Base-by-base conservation (phyloP, 1,284 basidiomycete genomes). In the Ustilago lituana region DNA sequence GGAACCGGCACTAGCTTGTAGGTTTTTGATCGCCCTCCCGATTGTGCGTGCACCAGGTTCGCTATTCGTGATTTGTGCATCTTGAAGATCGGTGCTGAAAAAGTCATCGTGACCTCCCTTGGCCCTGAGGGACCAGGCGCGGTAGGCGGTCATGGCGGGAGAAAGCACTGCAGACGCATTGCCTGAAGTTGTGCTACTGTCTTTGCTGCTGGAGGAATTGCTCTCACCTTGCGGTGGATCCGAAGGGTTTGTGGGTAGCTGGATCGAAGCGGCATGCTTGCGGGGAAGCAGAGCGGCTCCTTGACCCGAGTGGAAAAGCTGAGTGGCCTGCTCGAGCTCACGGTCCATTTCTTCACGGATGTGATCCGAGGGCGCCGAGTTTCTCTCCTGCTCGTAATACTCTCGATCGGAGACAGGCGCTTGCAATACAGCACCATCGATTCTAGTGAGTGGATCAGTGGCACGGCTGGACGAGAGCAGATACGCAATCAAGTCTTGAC, bases 401-500 rank as follows among this genome's bases (percentile, higher is more conserved):
- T 79, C 77, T 9, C 73, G 45, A 58, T 81, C 79, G 11, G 76
- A 78, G 4, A 76, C 76, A 10, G 79, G 79, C 1, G 78, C 79
- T 33, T 81, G 79, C 20, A 79, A 44, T 7, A 81, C 70, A n/a
- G 64, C 78, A 15, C 69, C 76, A 20, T 77, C 53, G 14, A 78
- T 49, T n/a, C 20, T 60, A 12, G 62, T 57, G 3, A 17, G 12
- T 1, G 35, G 8, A 10, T 29, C 23, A 3, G 22, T 31, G 0
- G 57, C 57, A 4, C 58, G 59, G 1, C 5, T 17, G 0, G 51
- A 48, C 5, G 40, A 55, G 11, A 71, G 46, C 9, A 80, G 50
- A 37, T 71, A 73, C 11, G 63, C 56, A n/a, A 79, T 44, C n/a
- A 68, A 53, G 35, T 79, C 78, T 38, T 81, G 77, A 35, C 76